These are phyloP conservation scores for Antrodiella citrinella DNA, from an alignment of 768 basidiomycete species.

Conservation along the genomic window DNA sequence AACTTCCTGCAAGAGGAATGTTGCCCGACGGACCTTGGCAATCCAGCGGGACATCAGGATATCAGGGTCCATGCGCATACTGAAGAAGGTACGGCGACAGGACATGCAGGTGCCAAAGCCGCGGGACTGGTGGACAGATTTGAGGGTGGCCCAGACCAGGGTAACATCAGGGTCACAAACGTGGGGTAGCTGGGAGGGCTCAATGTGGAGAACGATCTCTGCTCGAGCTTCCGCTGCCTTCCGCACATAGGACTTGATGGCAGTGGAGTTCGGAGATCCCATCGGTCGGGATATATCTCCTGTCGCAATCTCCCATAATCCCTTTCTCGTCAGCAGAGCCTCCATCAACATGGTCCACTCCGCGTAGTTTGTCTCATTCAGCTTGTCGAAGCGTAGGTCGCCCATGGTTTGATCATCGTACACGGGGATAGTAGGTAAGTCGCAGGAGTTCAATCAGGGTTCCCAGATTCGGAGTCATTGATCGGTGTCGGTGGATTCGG, in stretches of 20 bases:
- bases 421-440: background rate
- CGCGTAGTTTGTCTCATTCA: conserved; percentile 15
- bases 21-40: conserved; percentile 14
- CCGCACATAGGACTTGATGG: conserved; percentile 2
- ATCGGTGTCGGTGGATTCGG: too few species aligned
- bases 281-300: conserved; percentile 1
- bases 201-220: conserved; percentile 18
- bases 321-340: conserved; percentile 11
- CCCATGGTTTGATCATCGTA: background rate
- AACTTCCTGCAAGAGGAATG: conserved; percentile 13
- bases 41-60: conserved; percentile 21
- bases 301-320: conserved; percentile 11
- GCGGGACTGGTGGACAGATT: conserved; percentile 19
- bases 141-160: conserved; percentile 19
- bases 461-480: background rate
- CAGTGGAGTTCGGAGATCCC: conserved; percentile 2
- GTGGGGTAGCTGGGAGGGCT: conserved; percentile 19
- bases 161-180: conserved; percentile 10
- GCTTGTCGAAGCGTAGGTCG: conserved; percentile 1
- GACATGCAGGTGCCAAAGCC: conserved; percentile 21
- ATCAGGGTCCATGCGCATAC: conserved; percentile 11
- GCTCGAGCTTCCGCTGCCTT: conserved; percentile 15
- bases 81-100: conserved; percentile 15
- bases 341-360: conserved; percentile 15
- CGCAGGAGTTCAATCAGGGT: background rate